Conservation (phyloP, 1,139 yeast genomes). For the Saccharomycopsis crataegensis region DNA sequence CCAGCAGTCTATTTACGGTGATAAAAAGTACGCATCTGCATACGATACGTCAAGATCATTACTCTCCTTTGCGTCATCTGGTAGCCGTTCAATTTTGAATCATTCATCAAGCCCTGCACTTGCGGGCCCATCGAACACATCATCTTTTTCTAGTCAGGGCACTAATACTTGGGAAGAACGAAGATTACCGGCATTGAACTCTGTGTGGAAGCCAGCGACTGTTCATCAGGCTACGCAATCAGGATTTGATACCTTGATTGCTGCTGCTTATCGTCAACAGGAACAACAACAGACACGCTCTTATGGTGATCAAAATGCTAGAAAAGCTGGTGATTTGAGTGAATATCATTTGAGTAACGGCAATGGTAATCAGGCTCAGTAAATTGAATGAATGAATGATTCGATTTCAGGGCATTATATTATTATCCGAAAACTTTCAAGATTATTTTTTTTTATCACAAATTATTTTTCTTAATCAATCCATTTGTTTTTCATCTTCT, state of each 20-base stretch:
- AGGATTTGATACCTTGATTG: conserved; percentile 16
- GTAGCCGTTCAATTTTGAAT: conserved; percentile 5
- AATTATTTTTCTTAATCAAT: too few relatives aligned
- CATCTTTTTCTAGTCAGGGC: not conserved
- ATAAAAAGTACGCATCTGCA: not conserved
- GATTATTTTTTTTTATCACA: too few relatives aligned
- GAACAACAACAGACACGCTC: not conserved
- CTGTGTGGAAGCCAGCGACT: not conserved
- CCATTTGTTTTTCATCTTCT: too few relatives aligned
- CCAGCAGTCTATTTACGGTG: not conserved
- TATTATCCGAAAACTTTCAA: not conserved
- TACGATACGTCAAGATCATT: conserved; percentile 5
- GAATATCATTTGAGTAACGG: conserved; percentile 1
- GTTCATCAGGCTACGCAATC: conserved; percentile 2
- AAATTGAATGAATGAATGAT: too few relatives aligned
- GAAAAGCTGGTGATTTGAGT: conserved; percentile 2
- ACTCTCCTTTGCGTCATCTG: conserved; percentile 5
- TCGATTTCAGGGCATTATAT: not conserved
- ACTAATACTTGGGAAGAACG: not conserved
- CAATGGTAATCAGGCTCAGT: not conserved
- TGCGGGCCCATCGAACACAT: not conserved
- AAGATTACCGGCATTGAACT: not conserved
- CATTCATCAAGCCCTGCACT: not conserved
- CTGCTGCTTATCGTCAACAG: conserved; percentile 13
- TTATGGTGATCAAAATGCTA: not conserved